phyloP scores from a whole-genome alignment of 2,329 filamentous ascomycete genomes.

The Exophiala sideris region DNA sequence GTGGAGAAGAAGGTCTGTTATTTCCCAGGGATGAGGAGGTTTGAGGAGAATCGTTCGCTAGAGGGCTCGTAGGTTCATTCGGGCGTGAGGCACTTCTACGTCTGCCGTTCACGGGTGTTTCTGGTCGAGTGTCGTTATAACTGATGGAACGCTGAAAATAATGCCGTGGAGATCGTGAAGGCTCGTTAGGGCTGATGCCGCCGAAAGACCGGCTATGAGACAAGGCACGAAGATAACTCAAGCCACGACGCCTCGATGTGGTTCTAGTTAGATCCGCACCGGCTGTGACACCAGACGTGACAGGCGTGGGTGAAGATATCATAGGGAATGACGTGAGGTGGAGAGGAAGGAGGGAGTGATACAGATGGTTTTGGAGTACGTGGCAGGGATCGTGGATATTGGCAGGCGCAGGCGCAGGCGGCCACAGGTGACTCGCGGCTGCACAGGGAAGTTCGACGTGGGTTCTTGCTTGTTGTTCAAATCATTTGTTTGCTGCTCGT shows the following conservation, averaged over 20 bases:
- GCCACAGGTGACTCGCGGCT: neutral
- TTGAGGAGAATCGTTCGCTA: conserved; percentile 9
- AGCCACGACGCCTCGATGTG: conserved; percentile 23
- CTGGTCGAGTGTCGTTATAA: conserved; percentile 21
- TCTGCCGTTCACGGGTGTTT: conserved; percentile 9
- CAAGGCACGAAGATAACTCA: conserved; percentile 28
- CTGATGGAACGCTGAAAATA: conserved; percentile 27
- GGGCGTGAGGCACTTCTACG: conserved; percentile 26
- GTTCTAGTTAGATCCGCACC: conserved; percentile 24
- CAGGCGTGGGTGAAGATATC: conserved; percentile 26
- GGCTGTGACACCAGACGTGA: conserved; percentile 16
- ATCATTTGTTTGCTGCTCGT: no score
- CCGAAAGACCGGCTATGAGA: conserved; percentile 26
- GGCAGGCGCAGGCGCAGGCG: neutral
- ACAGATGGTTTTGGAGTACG: neutral
- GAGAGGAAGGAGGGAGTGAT: neutral
- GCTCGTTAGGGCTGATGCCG: conserved; percentile 21
- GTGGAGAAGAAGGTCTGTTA: conserved; percentile 1
- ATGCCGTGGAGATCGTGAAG: conserved; percentile 26
- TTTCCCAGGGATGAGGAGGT: neutral
- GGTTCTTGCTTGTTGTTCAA: no score
- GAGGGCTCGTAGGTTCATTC: conserved; percentile 21
- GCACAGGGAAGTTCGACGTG: neutral
- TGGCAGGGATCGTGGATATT: neutral
- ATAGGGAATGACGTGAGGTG: conserved; percentile 20